phyloP scores from a whole-genome alignment of 768 basidiomycete species.

The Podaxis sp. region DNA sequence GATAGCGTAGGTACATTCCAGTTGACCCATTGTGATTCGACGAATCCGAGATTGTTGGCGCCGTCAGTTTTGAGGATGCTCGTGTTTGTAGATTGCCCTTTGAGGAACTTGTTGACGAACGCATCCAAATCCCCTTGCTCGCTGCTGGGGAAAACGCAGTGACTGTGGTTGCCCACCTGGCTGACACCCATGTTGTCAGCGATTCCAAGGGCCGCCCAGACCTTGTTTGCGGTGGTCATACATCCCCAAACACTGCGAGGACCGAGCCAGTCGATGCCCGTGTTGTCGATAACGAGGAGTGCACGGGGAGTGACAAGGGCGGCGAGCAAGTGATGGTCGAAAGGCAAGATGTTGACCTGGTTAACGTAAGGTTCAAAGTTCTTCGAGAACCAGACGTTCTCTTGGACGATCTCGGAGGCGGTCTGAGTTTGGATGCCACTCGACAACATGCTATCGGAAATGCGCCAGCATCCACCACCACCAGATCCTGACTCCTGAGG shows the following conservation, averaged over 20 bases:
- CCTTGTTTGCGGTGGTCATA: slow-evolving; percentile 43
- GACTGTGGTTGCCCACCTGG: slow-evolving; percentile 48
- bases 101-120: slow-evolving; percentile 53
- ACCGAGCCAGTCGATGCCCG: slow-evolving; percentile 52
- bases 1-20: slow-evolving; percentile 44
- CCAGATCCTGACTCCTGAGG: slow-evolving; percentile 63
- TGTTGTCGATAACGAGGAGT: slow-evolving; percentile 51
- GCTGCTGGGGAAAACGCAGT: slow-evolving; percentile 49
- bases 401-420: slow-evolving; percentile 51
- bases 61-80: slow-evolving; percentile 41
- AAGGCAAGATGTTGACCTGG: slow-evolving; percentile 42
- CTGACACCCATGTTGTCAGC: slow-evolving; percentile 46
- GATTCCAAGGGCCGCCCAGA: slow-evolving; percentile 47
- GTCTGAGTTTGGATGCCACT: slow-evolving; percentile 46
- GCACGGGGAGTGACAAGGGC: slow-evolving; percentile 53
- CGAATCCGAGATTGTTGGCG: slow-evolving; percentile 33
- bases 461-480: slow-evolving; percentile 56
- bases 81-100: slow-evolving; percentile 43
- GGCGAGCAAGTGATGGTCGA: slow-evolving; percentile 56
- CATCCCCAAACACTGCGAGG: slow-evolving; percentile 46
- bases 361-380: slow-evolving; percentile 44
- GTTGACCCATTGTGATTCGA: slow-evolving; percentile 39
- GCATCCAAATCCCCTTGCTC: slow-evolving; percentile 43
- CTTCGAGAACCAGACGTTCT: slow-evolving; percentile 61
- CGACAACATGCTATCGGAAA: slow-evolving; percentile 43